Conservation (phyloP, 83 land plant species). For the Picea engelmannii region DNA sequence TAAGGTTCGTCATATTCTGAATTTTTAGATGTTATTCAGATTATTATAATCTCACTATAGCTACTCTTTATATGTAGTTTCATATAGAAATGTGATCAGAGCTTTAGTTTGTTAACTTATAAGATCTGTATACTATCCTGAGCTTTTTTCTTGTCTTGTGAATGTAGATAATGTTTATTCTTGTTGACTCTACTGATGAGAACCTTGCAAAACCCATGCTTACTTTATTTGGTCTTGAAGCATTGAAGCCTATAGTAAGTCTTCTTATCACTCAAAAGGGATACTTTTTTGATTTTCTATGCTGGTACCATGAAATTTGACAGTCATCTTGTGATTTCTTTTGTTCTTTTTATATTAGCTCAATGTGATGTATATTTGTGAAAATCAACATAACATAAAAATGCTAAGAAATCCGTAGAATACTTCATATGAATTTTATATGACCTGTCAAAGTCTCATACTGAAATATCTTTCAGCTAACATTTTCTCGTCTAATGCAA, state of each 20-base stretch:
- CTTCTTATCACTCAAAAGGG: background rate
- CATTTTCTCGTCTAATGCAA: too few relatives aligned
- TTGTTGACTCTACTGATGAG: conserved; percentile 65
- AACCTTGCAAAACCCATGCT: conserved; percentile 88
- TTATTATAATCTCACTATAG: background rate
- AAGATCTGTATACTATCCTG: background rate
- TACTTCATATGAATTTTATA: background rate
- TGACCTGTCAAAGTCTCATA: background rate
- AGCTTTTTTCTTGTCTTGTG: background rate
- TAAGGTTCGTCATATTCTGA: conserved; percentile 40
- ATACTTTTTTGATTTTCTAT: background rate
- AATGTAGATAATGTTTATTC: conserved; percentile 75
- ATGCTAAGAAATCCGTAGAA: background rate
- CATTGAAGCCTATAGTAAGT: conserved; percentile 55
- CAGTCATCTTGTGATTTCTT: background rate
- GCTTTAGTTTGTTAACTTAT: background rate
- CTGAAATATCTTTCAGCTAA: background rate
- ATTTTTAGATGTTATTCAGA: background rate
- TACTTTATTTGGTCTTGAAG: conserved; percentile 75
- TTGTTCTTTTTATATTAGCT: background rate
- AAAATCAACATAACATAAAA: background rate
- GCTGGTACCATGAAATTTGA: background rate
- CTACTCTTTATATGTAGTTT: background rate
- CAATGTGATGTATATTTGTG: background rate
- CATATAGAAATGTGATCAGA: background rate